Base-by-base conservation (phyloP, 2,329 filamentous ascomycete species). In the Calonectria fujianensis region DNA sequence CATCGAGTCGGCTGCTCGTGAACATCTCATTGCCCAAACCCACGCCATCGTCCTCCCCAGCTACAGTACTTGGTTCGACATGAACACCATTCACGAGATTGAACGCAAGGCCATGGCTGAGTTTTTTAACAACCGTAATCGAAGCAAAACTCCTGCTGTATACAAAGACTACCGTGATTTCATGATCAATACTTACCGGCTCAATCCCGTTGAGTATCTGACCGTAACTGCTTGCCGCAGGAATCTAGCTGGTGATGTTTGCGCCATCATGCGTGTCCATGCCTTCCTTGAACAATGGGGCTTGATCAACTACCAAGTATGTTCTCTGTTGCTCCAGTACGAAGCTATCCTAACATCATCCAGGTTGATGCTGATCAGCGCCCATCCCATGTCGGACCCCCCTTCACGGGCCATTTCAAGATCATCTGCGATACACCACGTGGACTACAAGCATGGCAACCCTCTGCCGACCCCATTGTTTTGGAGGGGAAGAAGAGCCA, bases 141-240 rank as follows among this genome's bases (percentile, higher is more conserved):
- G 97, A 82, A 98, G 97, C 92, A 99, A 99, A 88, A 99, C 97
- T 0, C 94, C 96, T 1, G 93, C 96, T 64, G 95, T 98, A 29
- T 99, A 99, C 89, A 98, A 98, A 86, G 97, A 99, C 84, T 99
- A 99, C 86, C 94, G 97, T 80, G 97, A 99, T 83, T 99, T 99
- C 84, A 99, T 99, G 97, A 96, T 99, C 88, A 99, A 99, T 88
- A 98, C 97, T 18, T 99, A 99, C 86, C 94, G 97, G 48, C 88
- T 99, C 72, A 99, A 98, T 83, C 97, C 97, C 7, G 91, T 96
- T 69, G 97, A 99, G 85, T 99, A 99, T 83, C 90, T 99, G 70
- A 99, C 97, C 7, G 96, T 99, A 70, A 99, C 97, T 14, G 97
- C 97, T 66, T 99, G 97, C 84, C 91, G 97, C 77, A 92, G 97